Evolutionary conservation across 371 early-diverging fungal species (phyloP).

Genomic region (Funneliformis caledonium): DNA sequence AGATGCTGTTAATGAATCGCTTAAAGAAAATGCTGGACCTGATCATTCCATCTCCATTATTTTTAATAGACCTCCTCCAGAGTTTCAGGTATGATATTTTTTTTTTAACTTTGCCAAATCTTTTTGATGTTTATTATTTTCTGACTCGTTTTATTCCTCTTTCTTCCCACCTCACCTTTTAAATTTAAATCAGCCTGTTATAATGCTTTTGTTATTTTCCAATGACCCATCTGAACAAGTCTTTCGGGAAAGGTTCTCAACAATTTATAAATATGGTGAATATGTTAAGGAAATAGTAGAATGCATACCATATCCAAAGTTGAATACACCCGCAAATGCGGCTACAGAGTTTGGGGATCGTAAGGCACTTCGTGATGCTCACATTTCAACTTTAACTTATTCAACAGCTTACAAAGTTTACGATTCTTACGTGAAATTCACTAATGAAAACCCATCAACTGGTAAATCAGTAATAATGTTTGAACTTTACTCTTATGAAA

Average conservation of each 20-base stretch:
- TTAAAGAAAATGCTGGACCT: neutral
- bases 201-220: neutral
- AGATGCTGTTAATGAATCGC: neutral
- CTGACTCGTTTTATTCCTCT: no score
- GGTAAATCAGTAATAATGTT: neutral
- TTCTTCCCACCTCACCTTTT: neutral
- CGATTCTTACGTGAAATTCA: neutral
- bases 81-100: neutral
- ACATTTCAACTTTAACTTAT: neutral
- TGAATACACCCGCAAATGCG: neutral
- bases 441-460: neutral
- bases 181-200: neutral
- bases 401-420: neutral
- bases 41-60: neutral
- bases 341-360: neutral
- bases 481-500: neutral
- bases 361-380: neutral
- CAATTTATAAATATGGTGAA: neutral
- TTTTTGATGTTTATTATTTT: no score
- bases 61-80: neutral
- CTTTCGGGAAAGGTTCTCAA: neutral
- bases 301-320: neutral
- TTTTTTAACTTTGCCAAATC: neutral
- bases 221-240: slow-evolving; percentile 9
- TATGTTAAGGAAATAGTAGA: neutral